These are phyloP conservation scores for Salix brachista DNA, from an alignment of 345 rosid genomes.

Conservation along the genomic window DNA sequence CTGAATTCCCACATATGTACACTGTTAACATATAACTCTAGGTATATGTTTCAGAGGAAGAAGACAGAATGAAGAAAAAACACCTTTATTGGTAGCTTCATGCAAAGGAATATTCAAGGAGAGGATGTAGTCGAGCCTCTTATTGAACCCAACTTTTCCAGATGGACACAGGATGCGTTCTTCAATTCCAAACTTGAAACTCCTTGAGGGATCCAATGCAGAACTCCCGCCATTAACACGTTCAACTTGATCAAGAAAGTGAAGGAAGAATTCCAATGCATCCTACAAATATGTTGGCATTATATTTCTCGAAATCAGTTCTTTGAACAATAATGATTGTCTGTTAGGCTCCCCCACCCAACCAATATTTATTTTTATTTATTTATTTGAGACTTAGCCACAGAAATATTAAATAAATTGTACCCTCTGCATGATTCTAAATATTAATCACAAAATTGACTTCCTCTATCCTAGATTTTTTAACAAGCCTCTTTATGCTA, in stretches of 20 bases:
- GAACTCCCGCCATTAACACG: slow-evolving; percentile 56
- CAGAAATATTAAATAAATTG: too few species aligned
- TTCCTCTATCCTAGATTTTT: neutral
- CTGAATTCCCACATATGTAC: slow-evolving; percentile 46
- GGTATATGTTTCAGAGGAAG: slow-evolving; percentile 12
- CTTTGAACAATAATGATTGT: neutral
- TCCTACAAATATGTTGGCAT: slow-evolving; percentile 47
- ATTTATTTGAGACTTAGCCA: too few species aligned
- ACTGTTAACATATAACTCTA: neutral
- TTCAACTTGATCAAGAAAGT: slow-evolving; percentile 91
- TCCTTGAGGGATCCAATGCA: slow-evolving; percentile 73
- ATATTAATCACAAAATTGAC: neutral
- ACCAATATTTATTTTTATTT: neutral
- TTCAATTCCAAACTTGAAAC: slow-evolving; percentile 97
- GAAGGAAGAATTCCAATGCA: slow-evolving; percentile 92
- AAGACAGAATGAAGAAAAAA: slow-evolving; percentile 1
- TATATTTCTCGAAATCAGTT: neutral
- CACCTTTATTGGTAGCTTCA: slow-evolving; percentile 87
- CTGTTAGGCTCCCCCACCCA: neutral
- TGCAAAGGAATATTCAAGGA: slow-evolving; percentile 89
- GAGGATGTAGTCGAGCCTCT: slow-evolving; percentile 85
- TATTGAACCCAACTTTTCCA: slow-evolving; percentile 86
- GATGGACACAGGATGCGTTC: slow-evolving; percentile 85
- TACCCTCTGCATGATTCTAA: neutral
- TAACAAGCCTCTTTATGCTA: neutral